Conservation (phyloP, 345 rosid species). For the Arabidopsis arenosa region DNA sequence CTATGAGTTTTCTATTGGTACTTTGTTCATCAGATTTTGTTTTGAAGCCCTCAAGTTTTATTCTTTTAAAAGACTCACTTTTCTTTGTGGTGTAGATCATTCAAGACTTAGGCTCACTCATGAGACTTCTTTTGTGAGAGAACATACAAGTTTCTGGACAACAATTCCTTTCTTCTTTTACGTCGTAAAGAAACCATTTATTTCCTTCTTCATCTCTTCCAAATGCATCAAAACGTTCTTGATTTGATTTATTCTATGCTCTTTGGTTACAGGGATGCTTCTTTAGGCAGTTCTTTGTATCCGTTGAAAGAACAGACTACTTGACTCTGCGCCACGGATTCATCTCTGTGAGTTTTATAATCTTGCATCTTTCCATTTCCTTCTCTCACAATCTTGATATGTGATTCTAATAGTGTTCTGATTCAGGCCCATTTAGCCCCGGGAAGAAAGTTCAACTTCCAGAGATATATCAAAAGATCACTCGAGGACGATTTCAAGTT, state of each 20-base stretch:
- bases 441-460: constrained; percentile 88
- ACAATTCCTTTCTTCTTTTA: constrained; percentile 76
- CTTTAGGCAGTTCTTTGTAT: constrained; percentile 85
- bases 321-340: constrained; percentile 89
- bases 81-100: constrained; percentile 61
- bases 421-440: constrained; percentile 90
- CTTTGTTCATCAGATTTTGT: constrained; percentile 22
- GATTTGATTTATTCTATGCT: background rate
- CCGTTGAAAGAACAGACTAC: constrained; percentile 82
- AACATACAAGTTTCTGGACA: constrained; percentile 86
- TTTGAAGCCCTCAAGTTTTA: background rate
- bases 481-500: constrained; percentile 91
- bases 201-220: background rate
- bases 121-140: constrained; percentile 85
- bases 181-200: constrained; percentile 55
- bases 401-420: constrained; percentile 3
- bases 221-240: constrained; percentile 12
- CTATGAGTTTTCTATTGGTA: constrained; percentile 85
- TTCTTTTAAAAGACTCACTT: background rate
- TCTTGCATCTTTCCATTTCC: background rate
- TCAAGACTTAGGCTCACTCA: constrained; percentile 88
- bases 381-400: constrained; percentile 2
- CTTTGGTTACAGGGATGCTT: constrained; percentile 76
- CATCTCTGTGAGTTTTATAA: constrained; percentile 61
- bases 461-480: constrained; percentile 83